Conservation (phyloP, 192 early-diverging fungal species). For the Oehlia diaphana region DNA sequence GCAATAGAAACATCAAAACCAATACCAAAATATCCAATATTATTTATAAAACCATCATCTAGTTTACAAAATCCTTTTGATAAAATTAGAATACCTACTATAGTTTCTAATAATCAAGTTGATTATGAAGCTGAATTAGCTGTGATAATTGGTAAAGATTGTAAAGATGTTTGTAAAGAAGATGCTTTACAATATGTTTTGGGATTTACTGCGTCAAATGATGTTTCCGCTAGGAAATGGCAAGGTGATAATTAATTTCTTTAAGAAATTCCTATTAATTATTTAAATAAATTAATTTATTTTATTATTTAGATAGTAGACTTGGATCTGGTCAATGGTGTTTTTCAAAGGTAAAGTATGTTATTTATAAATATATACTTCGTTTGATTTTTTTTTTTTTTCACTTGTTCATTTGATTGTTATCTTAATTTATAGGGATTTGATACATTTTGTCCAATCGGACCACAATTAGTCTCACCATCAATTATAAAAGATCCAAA, state of each 20-base stretch:
- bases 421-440: constrained; percentile 36
- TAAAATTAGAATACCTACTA: constrained; percentile 47
- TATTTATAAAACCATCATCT: constrained; percentile 57
- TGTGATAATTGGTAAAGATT: constrained; percentile 57
- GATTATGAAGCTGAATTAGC: constrained; percentile 67
- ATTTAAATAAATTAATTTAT: neutral
- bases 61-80: constrained; percentile 47
- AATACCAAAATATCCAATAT: constrained; percentile 50
- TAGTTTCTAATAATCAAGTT: constrained; percentile 50
- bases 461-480: constrained; percentile 56
- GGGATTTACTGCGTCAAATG: constrained; percentile 61
- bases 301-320: constrained; percentile 9
- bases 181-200: constrained; percentile 54
- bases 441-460: constrained; percentile 61
- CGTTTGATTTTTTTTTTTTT: neutral
- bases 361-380: neutral
- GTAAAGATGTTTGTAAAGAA: constrained; percentile 49
- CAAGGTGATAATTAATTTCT: constrained; percentile 34
- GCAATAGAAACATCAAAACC: constrained; percentile 53
- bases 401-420: neutral
- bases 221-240: constrained; percentile 62
- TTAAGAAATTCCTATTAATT: too few species aligned
- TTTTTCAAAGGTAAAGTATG: constrained; percentile 48
- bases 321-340: constrained; percentile 55
- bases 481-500: constrained; percentile 51